phyloP scores from a whole-genome alignment of 1,284 basidiomycete species.

The Xanthoconium separans region DNA sequence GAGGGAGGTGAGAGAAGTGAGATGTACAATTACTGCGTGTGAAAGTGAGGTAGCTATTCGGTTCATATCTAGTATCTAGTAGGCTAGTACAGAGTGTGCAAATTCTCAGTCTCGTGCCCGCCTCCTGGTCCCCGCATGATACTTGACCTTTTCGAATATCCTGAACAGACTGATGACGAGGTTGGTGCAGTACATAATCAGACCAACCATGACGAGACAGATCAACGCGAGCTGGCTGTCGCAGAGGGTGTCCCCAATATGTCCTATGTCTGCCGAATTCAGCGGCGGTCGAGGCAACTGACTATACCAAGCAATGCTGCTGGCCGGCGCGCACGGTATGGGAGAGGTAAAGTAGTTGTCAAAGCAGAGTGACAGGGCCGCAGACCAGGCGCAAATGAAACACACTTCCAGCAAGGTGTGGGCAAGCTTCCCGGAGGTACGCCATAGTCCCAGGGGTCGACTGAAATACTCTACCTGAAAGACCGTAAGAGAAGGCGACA shows the following conservation, averaged over 20 bases:
- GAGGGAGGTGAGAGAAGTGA: not conserved
- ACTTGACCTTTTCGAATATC: constrained; percentile 87
- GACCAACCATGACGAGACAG: constrained; percentile 69
- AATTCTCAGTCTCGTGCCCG: constrained; percentile 1
- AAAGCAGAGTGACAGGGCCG: constrained; percentile 83
- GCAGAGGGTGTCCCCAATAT: constrained; percentile 58
- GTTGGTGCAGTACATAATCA: constrained; percentile 77
- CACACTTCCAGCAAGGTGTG: constrained; percentile 82
- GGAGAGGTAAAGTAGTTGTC: constrained; percentile 91
- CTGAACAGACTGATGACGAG: constrained; percentile 83
- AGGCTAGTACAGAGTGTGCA: no score
- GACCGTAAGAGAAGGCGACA: constrained; percentile 12
- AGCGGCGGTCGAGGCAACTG: constrained; percentile 49
- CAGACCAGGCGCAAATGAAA: constrained; percentile 91
- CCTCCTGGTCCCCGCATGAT: constrained; percentile 35
- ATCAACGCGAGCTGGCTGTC: constrained; percentile 73
- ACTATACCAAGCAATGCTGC: constrained; percentile 70
- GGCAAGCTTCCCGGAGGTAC: constrained; percentile 76
- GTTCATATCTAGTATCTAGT: no score
- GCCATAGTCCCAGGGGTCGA: constrained; percentile 86
- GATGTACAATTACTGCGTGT: not conserved
- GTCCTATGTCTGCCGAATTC: constrained; percentile 39
- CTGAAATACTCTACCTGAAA: constrained; percentile 86
- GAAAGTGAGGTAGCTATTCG: no score
- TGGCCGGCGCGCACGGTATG: constrained; percentile 67